These are phyloP conservation scores for Hypomyces rosellus DNA, from an alignment of 2,329 filamentous ascomycete species.

Conservation along the genomic window DNA sequence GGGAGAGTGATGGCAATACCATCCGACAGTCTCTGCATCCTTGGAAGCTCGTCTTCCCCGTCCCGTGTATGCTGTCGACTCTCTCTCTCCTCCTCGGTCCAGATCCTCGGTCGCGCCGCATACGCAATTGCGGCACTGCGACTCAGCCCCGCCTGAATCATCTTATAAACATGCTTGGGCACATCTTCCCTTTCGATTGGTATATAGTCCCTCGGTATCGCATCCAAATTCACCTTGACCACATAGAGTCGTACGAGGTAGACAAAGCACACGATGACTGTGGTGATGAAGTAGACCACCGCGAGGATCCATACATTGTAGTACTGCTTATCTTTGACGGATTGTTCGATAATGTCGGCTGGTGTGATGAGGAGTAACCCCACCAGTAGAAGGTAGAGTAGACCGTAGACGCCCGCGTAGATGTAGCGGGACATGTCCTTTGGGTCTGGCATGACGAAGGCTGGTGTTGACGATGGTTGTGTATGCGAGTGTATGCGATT, in stretches of 20 bases:
- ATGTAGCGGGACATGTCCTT: conserved; percentile 67
- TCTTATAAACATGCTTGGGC: conserved; percentile 62
- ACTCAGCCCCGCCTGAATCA: conserved; percentile 66
- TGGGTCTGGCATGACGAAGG: conserved; percentile 13
- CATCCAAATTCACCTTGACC: conserved; percentile 69
- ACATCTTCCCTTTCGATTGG: conserved; percentile 83
- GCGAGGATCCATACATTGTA: conserved; percentile 81
- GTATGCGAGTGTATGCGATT: neutral
- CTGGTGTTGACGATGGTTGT: neutral
- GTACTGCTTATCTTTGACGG: conserved; percentile 56
- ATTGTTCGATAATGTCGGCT: conserved; percentile 73
- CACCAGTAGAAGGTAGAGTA: conserved; percentile 68
- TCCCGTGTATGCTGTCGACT: conserved; percentile 13
- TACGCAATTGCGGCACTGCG: conserved; percentile 77
- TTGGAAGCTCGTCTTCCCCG: conserved; percentile 10
- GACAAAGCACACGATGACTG: conserved; percentile 64
- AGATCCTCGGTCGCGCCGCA: conserved; percentile 40
- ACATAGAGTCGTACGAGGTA: conserved; percentile 83
- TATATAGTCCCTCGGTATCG: conserved; percentile 81
- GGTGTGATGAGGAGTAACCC: conserved; percentile 74
- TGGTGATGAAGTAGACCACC: conserved; percentile 67
- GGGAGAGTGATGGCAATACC: conserved; percentile 43
- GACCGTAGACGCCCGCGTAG: conserved; percentile 71
- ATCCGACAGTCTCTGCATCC: conserved; percentile 34
- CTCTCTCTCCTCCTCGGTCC: conserved; percentile 13